These are phyloP conservation scores for Leptographium lundbergii DNA, from an alignment of 2,329 filamentous ascomycete genomes.

Conservation along the genomic window DNA sequence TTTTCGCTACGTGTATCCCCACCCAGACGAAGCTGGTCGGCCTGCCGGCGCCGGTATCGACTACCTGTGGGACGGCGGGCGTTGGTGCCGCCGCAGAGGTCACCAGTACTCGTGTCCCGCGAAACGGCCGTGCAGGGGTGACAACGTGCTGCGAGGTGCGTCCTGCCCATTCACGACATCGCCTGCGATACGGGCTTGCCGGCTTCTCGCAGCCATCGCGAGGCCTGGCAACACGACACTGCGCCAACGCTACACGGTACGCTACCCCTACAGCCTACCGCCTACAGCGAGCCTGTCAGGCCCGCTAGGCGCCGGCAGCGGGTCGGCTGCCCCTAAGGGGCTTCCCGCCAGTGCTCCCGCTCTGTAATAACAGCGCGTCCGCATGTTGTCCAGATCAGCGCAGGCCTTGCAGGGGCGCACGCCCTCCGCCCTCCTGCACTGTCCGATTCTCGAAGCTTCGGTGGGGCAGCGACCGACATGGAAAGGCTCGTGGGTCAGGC, in stretches of 20 bases:
- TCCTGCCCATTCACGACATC: not conserved
- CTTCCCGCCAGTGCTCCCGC: conserved; percentile 3
- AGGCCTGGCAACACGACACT: too few species aligned
- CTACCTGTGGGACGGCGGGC: not conserved
- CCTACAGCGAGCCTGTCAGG: not conserved
- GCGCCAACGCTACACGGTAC: too few species aligned
- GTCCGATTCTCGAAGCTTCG: conserved; percentile 31
- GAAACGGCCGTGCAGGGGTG: not conserved
- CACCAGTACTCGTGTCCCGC: not conserved
- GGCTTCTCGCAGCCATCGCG: too few species aligned
- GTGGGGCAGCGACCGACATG: conserved; percentile 15
- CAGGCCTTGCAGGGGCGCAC: not conserved
- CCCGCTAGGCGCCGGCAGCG: conserved; percentile 6
- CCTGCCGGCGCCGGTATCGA: not conserved
- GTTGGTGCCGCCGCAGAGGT: not conserved
- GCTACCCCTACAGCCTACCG: not conserved
- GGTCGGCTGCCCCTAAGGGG: conserved; percentile 5
- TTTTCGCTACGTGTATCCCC: not conserved
- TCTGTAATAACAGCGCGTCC: not conserved
- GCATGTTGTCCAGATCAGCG: not conserved
- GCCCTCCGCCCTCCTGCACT: not conserved
- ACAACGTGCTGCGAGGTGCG: not conserved
- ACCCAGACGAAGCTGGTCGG: not conserved
- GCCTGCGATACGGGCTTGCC: not conserved
- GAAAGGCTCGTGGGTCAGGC: conserved; percentile 2